Evolutionary conservation across 2,329 filamentous ascomycete species (phyloP), one percentile per base, ranked within the genome.

Genomic region (Fusarium sublunatum): DNA sequence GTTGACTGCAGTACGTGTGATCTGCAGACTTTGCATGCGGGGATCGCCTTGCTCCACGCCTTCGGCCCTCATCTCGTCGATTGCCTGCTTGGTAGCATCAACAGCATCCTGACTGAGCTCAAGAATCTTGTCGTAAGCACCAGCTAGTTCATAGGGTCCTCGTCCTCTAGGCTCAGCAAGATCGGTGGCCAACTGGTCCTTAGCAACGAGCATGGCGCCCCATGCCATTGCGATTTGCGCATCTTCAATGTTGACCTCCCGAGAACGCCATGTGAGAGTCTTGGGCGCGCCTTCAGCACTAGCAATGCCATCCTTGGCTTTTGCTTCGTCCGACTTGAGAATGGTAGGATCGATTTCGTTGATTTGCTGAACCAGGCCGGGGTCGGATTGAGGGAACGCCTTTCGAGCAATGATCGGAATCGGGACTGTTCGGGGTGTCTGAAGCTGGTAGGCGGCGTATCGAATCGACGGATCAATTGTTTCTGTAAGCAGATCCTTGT

Each of bases 401-500:
- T 90, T 89, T 68, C 88, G 88, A 3, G 92, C 91, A 64, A 98
- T 91, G 7, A 88, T 86, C 1, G 90, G 84, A 44, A 97, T 89
- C 3, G 93, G 89, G 50, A 93, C 86, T 3, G 93, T 97, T 39
- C 95, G 88, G 1, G 94, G 91, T 29, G 96, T 86, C 74, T 94
- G 91, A 74, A 93, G 84, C 76, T 97, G 93, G 75, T 98, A 98
- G 15, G 95, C 93, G 32, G 93, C 93, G 75, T 96, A 98, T 63
- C 94, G 89, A 70, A 99, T 91, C 61, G 93, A 96, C 2, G 93
- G 93, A 74, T 99, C 95, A 61, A 97, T 89, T 5, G 91, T 96
- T 70, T 91, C 89, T 43, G 90, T 87, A 54, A 99, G 80, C 24
- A 97, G 83, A 60, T 98, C 94, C 73, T 91, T 93, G 82, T 92